Base-by-base conservation (phyloP, 2,329 filamentous ascomycete species). In the Arthrobotrys iridis region DNA sequence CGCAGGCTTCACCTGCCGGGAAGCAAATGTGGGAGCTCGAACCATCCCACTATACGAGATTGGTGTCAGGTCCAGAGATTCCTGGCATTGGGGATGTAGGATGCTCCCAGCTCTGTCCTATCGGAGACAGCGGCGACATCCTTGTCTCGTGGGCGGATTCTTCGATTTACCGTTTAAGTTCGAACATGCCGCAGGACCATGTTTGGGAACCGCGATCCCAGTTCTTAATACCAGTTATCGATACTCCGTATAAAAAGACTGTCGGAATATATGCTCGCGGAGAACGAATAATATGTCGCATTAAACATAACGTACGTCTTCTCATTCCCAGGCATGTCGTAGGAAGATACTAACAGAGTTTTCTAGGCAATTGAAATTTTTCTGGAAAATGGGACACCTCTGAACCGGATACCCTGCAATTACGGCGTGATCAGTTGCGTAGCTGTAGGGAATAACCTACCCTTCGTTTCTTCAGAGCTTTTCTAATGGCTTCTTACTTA, bases 81-180 rank as follows among this genome's bases (percentile, higher is more conserved):
- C 37, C 35, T 46, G 40, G 33, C 6, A 35, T 30, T n/a, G 35
- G 28, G 11, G 57, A 50, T 20, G 10, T 48, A 40, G 63, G 71
- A 4, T 26, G 30, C 5, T 75, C 71, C 7, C 46, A 15, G 7
- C 30, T 75, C 8, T 75, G 71, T n/a, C 71, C 71, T 30, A 59
- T 75, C 22, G 71, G 63, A 10, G 30, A 41, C 13, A 22, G 43
- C 15, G 71, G 71, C 0, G 63, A 68, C 20, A 75, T 75, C 7
- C 48, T 75, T 15, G 63, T 75, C 20, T 68, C 46, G 10, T 75
- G 71, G 71, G 57, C 71, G 10, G 71, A 75, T 46, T 75, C 71
- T 8, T 75, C 71, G 1, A 52, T 75, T 18, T 75, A 58, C 22
- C 64, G 57, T 7, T 35, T 75, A 37, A 30, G 40, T 7, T 63